A percentile compares a stretch with the other conserved stretches of the same genome.
phyloP scores from a whole-genome alignment of 1,284 basidiomycete species.

The Golubevia pallescens region DNA sequence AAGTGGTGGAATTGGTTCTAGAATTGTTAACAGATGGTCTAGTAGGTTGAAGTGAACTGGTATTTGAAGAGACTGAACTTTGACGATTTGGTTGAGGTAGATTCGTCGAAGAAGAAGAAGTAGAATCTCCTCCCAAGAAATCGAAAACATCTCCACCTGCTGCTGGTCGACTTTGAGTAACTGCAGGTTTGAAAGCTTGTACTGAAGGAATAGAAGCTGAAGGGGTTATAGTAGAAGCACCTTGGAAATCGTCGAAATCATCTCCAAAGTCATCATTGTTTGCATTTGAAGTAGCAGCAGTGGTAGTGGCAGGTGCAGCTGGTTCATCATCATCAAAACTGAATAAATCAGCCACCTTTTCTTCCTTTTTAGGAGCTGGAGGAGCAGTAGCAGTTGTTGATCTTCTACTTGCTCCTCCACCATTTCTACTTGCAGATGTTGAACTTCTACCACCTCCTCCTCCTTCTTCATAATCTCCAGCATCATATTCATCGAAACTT shows the following conservation, averaged over 20 bases:
- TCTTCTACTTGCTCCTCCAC: neutral
- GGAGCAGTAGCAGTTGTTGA: neutral
- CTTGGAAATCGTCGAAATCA: conserved; percentile 55
- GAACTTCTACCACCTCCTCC: conserved; percentile 12
- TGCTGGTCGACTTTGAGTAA: neutral
- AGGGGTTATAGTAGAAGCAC: conserved; percentile 11
- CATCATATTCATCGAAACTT: conserved; percentile 62
- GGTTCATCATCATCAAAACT: conserved; percentile 57
- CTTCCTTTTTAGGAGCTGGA: neutral
- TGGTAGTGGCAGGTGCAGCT: conserved; percentile 14
- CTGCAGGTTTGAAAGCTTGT: neutral
- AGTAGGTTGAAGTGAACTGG: conserved; percentile 5
- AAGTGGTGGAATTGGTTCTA: conserved; percentile 1
- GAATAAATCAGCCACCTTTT: conserved; percentile 54
- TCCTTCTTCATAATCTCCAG: conserved; percentile 50
- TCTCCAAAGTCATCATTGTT: conserved; percentile 33
- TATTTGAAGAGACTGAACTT: neutral
- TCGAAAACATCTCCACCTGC: conserved; percentile 32
- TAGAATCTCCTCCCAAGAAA: conserved; percentile 32
- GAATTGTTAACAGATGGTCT: conserved; percentile 13
- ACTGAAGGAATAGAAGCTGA: conserved; percentile 7
- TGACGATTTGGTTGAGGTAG: neutral
- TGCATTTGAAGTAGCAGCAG: conserved; percentile 13
- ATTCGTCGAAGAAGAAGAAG: neutral
- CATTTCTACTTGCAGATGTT: neutral